Evolutionary conservation across 176 grass and related monocot genomes (phyloP), one percentile per base, ranked within the genome.

Genomic region (Eragrostis nindensis): DNA sequence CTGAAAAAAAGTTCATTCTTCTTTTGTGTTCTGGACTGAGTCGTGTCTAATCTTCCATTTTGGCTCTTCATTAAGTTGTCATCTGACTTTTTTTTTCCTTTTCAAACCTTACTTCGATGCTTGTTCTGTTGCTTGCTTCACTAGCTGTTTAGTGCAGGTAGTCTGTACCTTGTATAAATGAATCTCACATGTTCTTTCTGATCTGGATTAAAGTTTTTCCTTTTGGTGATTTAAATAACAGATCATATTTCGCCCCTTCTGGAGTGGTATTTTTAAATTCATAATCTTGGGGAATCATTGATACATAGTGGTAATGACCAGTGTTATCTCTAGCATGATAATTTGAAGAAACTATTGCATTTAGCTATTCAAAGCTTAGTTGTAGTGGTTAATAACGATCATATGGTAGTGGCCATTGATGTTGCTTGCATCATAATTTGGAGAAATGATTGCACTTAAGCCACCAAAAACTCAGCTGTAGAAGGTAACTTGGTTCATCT

Each of bases 281-380:
- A n/a, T n/a, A n/a, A n/a, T n/a, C n/a, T n/a, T n/a, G n/a, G n/a
- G n/a, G n/a, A n/a, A n/a, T n/a, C n/a, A n/a, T n/a, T n/a, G n/a
- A n/a, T n/a, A n/a, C n/a, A n/a, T n/a, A n/a, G 19, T 55, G 53
- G 49, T 50, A 59, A 47, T 50, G 5, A 10, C 18, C 52, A 65
- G 39, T 78, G 60, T 73, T 73, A 18, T 87, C 47, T 71, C 45
- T 64, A 8, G 9, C 21, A 50, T 45, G 16, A 73, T 79, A 66
- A 32, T 83, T n/a, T 74, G 25, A 12, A 60, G 30, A 88, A 73
- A 5, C 52, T 64, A 24, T 32, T 68, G 49, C 21, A 66, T 7
- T 82, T 55, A 38, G 38, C 57, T 41, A 64, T 39, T 16, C 16
- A 73, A 67, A 30, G 5, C 14, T 44, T 27, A 38, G 24, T 48